Evolutionary conservation across 306 rosid species (phyloP).

Genomic region (Prosopis cineraria): DNA sequence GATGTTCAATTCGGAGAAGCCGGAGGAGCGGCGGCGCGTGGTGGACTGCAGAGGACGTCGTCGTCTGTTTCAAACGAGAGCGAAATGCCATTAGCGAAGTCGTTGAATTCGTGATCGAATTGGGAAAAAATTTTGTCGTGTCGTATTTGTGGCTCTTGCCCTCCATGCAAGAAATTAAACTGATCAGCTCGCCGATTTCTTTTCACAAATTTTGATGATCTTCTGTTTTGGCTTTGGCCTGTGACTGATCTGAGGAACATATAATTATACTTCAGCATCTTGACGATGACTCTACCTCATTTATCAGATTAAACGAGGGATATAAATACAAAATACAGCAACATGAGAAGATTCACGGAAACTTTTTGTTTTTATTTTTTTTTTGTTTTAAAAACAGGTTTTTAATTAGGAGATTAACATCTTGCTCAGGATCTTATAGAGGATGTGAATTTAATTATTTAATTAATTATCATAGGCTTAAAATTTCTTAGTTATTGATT

Average conservation of each 20-base stretch:
- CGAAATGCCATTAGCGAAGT: slow-evolving; percentile 61
- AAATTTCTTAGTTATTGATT: neutral
- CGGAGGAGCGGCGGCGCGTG: neutral
- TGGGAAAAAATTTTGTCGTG: neutral
- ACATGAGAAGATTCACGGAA: slow-evolving; percentile 4
- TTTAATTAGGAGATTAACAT: slow-evolving; percentile 7
- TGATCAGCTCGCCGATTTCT: neutral
- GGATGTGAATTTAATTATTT: slow-evolving; percentile 14
- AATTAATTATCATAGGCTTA: slow-evolving; percentile 4
- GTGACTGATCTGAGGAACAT: neutral
- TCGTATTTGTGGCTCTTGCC: neutral
- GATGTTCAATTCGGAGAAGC: neutral
- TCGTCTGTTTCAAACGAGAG: slow-evolving; percentile 60
- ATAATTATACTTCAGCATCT: neutral
- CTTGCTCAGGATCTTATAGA: slow-evolving; percentile 10
- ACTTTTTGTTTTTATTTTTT: neutral
- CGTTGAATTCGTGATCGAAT: slow-evolving; percentile 47
- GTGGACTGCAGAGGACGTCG: slow-evolving; percentile 24
- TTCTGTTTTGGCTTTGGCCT: slow-evolving; percentile 16
- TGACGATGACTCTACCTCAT: slow-evolving; percentile 14
- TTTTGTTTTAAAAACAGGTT: neutral
- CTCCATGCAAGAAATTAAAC: neutral
- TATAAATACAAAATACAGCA: neutral
- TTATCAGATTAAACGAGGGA: slow-evolving; percentile 18
- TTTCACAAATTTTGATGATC: slow-evolving; percentile 7